Conservation (phyloP, 2,329 filamentous ascomycete species). For the Penicillium oxalicum region DNA sequence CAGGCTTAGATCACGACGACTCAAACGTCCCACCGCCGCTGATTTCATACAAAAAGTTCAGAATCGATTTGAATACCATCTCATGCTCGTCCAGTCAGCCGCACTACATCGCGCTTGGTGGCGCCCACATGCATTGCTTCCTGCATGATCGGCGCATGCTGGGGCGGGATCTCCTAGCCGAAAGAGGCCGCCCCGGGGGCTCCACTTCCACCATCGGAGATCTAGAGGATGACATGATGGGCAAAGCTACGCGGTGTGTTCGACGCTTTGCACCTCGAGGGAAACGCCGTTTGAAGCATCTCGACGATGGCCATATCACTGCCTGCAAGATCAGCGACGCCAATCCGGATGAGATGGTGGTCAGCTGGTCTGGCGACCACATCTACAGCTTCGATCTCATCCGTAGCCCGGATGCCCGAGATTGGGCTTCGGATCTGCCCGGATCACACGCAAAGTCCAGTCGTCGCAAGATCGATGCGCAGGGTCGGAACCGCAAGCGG, state of each 20-base stretch:
- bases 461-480: constrained; percentile 25
- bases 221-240: constrained; percentile 51
- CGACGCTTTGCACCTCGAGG: constrained; percentile 60
- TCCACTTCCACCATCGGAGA: constrained; percentile 39
- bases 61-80: constrained; percentile 61
- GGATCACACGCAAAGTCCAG: constrained; percentile 20
- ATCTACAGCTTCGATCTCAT: constrained; percentile 63
- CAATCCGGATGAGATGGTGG: constrained; percentile 61
- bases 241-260: constrained; percentile 59
- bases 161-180: constrained; percentile 52
- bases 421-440: constrained; percentile 29
- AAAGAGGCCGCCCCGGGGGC: constrained; percentile 45
- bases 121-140: constrained; percentile 63
- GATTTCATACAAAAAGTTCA: constrained; percentile 60
- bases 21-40: constrained; percentile 56
- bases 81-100: constrained; percentile 62
- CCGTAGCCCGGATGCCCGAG: constrained; percentile 51
- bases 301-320: constrained; percentile 59
- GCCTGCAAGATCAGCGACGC: constrained; percentile 66
- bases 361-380: constrained; percentile 62
- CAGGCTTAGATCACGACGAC: constrained; percentile 39
- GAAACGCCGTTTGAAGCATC: constrained; percentile 41
- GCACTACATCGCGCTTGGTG: constrained; percentile 63
- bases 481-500: constrained; percentile 54
- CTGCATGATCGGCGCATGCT: constrained; percentile 64